Evolutionary conservation across 2,329 filamentous ascomycete species (phyloP), one percentile per base, ranked within the genome.

Genomic region (Cercospora sp.): DNA sequence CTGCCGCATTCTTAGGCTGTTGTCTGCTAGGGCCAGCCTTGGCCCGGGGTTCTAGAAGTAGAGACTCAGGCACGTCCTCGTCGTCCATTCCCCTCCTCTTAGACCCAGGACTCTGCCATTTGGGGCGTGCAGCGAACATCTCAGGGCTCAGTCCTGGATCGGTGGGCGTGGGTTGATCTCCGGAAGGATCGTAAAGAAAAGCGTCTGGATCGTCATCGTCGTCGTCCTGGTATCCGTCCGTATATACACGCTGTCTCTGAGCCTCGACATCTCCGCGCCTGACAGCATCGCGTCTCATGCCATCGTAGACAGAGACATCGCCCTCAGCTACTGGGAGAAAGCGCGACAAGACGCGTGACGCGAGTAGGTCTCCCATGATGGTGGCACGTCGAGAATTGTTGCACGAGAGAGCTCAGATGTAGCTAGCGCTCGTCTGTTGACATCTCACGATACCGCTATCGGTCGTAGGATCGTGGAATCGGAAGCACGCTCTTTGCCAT

Each of bases 1-100:
- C 65, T n/a, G 58, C 37, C 59, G 67, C 21, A 43, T 40, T 66
- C 28, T 61, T 65, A 6, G 66, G 45, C n/a, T 66, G 26, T 16
- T 67, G 60, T 66, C 66, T 55, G 34, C 65, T 74, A 40, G 61
- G 26, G 3, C 37, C 67, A 5, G 37, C 49, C 43, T 69, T 73
- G 1, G 80, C 80, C 40, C 81, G 75, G 7, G 81, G 85, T 78
- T 90, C 88, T 45, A 89, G 81, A 32, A 90, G 79, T 43, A 90
- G 79, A 8, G 88, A 90, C 65, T 85, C 84, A 2, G 88, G 88
- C 2, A 90, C 88, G 73, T 89, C 87, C 61, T 88, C 86, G 73
- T 89, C 86, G 40, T 85, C 83, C 60, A 88, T 85, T 34, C 72
- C 63, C 57, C 73, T 71, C 37, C 68, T 77, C 67, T 72, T 72